phyloP scores from a whole-genome alignment of 2,329 filamentous ascomycete species.

The Nemania diffusa region DNA sequence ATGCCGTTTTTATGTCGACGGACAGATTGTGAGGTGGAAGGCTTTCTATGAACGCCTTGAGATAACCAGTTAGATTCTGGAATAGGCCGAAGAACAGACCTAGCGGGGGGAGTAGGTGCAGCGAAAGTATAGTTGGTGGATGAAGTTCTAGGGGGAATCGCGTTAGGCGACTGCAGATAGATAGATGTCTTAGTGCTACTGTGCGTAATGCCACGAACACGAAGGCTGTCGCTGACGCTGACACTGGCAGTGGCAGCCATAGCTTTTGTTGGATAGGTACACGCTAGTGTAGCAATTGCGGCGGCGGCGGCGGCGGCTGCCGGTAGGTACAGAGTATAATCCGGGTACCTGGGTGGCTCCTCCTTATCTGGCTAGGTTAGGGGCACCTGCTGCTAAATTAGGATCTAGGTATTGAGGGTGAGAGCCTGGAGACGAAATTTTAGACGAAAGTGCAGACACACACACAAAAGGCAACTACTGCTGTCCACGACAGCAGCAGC shows the following conservation, averaged over 20 bases:
- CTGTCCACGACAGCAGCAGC: too few species aligned
- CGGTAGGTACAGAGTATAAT: neutral
- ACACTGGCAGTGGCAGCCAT: conserved; percentile 43
- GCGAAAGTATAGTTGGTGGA: conserved; percentile 68
- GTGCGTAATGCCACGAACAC: neutral
- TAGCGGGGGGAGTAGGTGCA: conserved; percentile 47
- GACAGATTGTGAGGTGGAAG: conserved; percentile 41
- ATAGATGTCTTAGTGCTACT: conserved; percentile 19
- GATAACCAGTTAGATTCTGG: conserved; percentile 71
- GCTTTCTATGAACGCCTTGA: conserved; percentile 51
- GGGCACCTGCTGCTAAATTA: neutral
- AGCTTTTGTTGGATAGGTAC: too few species aligned
- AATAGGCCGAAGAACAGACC: conserved; percentile 62
- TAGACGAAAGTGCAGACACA: too few species aligned
- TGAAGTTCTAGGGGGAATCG: conserved; percentile 78
- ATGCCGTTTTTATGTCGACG: conserved; percentile 52
- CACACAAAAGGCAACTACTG: too few species aligned
- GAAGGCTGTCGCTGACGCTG: conserved; percentile 22
- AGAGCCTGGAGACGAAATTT: too few species aligned
- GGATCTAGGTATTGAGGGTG: too few species aligned
- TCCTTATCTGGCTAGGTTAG: neutral
- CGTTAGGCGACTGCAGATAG: conserved; percentile 65
- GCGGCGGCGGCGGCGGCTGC: neutral
- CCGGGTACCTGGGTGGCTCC: neutral
- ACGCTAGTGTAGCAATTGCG: too few species aligned